Evolutionary conservation across 2,329 filamentous ascomycete genomes (phyloP).

Genomic region (Trichoderma lentiforme): DNA sequence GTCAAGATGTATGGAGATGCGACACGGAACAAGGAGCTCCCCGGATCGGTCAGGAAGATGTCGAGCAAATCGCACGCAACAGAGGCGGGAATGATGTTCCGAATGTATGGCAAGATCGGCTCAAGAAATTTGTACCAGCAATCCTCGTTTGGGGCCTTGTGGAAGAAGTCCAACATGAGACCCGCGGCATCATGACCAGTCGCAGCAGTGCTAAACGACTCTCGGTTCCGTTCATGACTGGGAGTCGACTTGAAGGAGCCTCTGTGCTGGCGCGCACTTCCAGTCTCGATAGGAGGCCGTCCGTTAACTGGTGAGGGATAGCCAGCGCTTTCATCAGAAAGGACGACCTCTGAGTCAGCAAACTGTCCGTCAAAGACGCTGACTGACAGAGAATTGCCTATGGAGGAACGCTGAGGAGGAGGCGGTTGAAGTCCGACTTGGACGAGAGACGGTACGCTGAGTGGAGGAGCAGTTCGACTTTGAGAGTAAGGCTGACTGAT

Average conservation of each 20-base stretch:
- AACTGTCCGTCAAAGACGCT: slow-evolving; percentile 14
- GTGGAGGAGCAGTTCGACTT: slow-evolving; percentile 19
- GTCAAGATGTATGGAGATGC: slow-evolving; percentile 48
- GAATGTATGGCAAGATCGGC: slow-evolving; percentile 38
- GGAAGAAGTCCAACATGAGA: slow-evolving; percentile 24
- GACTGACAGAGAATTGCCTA: slow-evolving; percentile 6
- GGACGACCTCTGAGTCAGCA: slow-evolving; percentile 24
- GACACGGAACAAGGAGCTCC: slow-evolving; percentile 41
- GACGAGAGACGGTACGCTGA: slow-evolving; percentile 25
- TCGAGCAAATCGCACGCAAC: slow-evolving; percentile 47
- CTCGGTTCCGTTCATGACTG: slow-evolving; percentile 20
- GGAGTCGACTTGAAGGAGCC: slow-evolving; percentile 23
- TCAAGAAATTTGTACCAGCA: slow-evolving; percentile 41
- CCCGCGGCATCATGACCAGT: slow-evolving; percentile 19
- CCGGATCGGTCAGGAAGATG: slow-evolving; percentile 45
- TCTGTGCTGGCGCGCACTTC: background rate
- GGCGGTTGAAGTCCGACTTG: slow-evolving; percentile 21
- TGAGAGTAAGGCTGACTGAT: slow-evolving; percentile 5
- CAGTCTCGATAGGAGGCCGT: slow-evolving; percentile 3
- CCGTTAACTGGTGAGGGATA: slow-evolving; percentile 29
- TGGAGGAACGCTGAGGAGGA: background rate
- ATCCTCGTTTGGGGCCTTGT: slow-evolving; percentile 29
- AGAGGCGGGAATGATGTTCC: slow-evolving; percentile 37
- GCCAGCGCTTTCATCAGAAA: slow-evolving; percentile 29
- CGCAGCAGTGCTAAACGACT: slow-evolving; percentile 22